phyloP scores from a whole-genome alignment of 805 yeast genomes.

The Myxozyma melibiosi region DNA sequence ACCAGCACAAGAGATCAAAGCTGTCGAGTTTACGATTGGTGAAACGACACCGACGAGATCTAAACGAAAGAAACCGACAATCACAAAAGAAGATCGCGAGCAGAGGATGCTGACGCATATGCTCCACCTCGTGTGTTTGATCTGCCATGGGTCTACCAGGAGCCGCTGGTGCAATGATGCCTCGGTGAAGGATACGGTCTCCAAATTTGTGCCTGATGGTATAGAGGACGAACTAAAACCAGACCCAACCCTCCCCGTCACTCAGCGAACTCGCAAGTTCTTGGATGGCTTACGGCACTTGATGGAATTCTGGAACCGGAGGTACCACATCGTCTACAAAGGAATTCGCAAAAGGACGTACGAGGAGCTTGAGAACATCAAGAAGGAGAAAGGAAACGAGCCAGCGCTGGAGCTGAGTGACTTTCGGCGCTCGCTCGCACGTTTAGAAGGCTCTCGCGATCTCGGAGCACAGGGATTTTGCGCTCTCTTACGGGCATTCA shows the following conservation, averaged over 20 bases:
- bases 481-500: slow-evolving; percentile 67
- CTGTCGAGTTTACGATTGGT: slow-evolving; percentile 27
- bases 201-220: slow-evolving; percentile 52
- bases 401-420: slow-evolving; percentile 18
- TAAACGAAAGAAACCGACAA: slow-evolving; percentile 5
- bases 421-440: slow-evolving; percentile 19
- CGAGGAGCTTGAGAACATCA: slow-evolving; percentile 48
- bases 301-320: slow-evolving; percentile 61
- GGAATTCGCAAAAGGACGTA: slow-evolving; percentile 50
- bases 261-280: slow-evolving; percentile 61
- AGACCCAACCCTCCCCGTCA: slow-evolving; percentile 44
- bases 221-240: slow-evolving; percentile 54
- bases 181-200: slow-evolving; percentile 40
- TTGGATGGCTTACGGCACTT: slow-evolving; percentile 75
- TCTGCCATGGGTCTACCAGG: slow-evolving; percentile 66
- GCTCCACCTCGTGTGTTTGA: slow-evolving; percentile 57
- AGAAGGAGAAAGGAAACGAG: slow-evolving; percentile 28
- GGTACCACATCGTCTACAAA: slow-evolving; percentile 52
- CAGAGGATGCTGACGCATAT: slow-evolving; percentile 60
- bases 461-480: slow-evolving; percentile 87
- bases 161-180: slow-evolving; percentile 72
- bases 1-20: slow-evolving; percentile 8
- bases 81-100: slow-evolving; percentile 27
- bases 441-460: slow-evolving; percentile 67
- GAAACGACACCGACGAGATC: slow-evolving; percentile 1